Evolutionary conservation across 176 grass and related monocot species (phyloP), one percentile per base, ranked within the genome.

Genomic region (Stipa capillata): DNA sequence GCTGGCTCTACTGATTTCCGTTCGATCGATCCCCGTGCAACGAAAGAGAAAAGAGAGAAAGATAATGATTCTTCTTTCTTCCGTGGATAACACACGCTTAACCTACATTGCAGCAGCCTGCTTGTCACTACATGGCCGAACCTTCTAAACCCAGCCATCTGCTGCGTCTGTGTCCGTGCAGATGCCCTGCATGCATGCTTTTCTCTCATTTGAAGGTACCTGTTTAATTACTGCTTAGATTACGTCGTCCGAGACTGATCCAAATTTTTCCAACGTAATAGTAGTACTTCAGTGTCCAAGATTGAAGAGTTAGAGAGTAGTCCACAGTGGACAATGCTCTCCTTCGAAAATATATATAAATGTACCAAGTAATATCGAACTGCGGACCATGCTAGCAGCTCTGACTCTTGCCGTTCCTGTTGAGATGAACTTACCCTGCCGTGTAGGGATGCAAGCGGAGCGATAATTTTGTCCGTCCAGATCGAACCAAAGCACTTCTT

Each of bases 121-220:
- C 23, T 35, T 45, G 24, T 28, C 48, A 42, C 52, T 33, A 48
- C 29, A 0, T 27, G 24, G 53, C 1, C n/a, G 60, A 65, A 79
- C 42, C 76, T 51, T 78, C 76, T 65, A 64, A 78, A 78, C 31
- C 58, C n/a, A n/a, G n/a, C n/a, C n/a, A n/a, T n/a, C n/a, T n/a
- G n/a, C n/a, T n/a, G n/a, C n/a, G 65, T 24, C 34, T 68, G 23
- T 3, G 41, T 69, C 65, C 3, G 20, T 39, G n/a, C n/a, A n/a
- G n/a, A n/a, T 6, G 65, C 14, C 40, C 50, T 59, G 52, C 52
- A n/a, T 65, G 31, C 32, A 4, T 6, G 13, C 76, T 65, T 64
- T 50, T 47, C 76, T 78, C 59, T 18, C 43, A 73, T 47, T 67
- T 40, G 83, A 43, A 55, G 65, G 48, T 17, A 53, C 44, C 33